Evolutionary conservation across 371 early-diverging fungal species (phyloP).

Genomic region (Cokeromyces recurvatus): DNA sequence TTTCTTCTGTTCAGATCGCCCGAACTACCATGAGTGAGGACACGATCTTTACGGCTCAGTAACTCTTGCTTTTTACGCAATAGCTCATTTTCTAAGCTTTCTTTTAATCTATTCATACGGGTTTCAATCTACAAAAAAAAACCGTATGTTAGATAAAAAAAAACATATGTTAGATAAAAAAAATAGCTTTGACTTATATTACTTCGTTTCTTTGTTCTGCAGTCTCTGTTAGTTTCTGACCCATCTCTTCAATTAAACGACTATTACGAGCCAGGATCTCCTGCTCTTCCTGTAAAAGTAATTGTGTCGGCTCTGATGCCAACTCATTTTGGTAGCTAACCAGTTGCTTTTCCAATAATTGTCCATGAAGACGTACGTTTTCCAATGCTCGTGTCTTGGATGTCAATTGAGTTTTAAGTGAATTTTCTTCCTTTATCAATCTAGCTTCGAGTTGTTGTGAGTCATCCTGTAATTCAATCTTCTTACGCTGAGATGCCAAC

Average conservation of each 20-base stretch:
- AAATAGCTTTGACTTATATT: not conserved
- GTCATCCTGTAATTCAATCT: conserved; percentile 48
- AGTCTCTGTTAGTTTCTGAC: conserved; percentile 37
- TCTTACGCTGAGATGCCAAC: conserved; percentile 46
- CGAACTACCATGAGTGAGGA: conserved; percentile 24
- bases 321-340: conserved; percentile 56
- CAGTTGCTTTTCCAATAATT: conserved; percentile 53
- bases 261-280: conserved; percentile 42
- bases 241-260: conserved; percentile 50
- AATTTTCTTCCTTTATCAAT: conserved; percentile 51
- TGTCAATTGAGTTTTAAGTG: conserved; percentile 39
- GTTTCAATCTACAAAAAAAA: conserved; percentile 59
- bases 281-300: conserved; percentile 57
- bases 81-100: conserved; percentile 63
- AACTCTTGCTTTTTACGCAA: conserved; percentile 56
- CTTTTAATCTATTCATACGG: conserved; percentile 66
- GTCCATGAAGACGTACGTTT: conserved; percentile 31
- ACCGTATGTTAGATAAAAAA: not conserved
- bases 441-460: conserved; percentile 45
- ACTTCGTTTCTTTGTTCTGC: conserved; percentile 41
- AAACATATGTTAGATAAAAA: too few relatives aligned
- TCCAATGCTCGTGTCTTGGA: conserved; percentile 36
- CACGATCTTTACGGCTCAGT: conserved; percentile 47
- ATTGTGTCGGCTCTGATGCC: conserved; percentile 42
- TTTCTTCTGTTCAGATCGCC: conserved; percentile 44